phyloP scores from a whole-genome alignment of 2,329 filamentous ascomycete genomes.

The Drechslera avenae region DNA sequence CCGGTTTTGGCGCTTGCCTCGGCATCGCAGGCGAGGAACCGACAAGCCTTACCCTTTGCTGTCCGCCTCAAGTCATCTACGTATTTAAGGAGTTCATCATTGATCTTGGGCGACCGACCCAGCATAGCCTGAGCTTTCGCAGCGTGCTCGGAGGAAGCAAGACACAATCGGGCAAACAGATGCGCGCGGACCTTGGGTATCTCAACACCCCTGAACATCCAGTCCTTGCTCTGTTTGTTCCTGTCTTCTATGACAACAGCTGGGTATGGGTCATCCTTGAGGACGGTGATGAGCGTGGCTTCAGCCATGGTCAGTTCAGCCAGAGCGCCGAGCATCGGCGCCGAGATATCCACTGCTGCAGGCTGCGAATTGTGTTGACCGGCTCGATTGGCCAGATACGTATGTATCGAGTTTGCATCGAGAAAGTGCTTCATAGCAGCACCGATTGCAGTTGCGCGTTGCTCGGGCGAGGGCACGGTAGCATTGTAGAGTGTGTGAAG shows the following conservation, averaged over 20 bases:
- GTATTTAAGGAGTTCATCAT: constrained; percentile 72
- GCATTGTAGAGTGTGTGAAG: constrained; percentile 76
- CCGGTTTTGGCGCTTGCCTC: constrained; percentile 82
- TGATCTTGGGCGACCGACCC: constrained; percentile 55
- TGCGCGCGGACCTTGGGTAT: constrained; percentile 88
- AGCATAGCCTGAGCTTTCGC: constrained; percentile 67
- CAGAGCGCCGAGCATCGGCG: constrained; percentile 52
- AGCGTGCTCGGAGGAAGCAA: constrained; percentile 88
- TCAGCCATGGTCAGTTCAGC: constrained; percentile 76
- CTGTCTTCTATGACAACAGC: constrained; percentile 78
- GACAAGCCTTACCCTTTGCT: constrained; percentile 80
- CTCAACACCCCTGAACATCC: constrained; percentile 92
- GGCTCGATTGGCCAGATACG: constrained; percentile 67
- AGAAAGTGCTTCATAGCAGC: constrained; percentile 78
- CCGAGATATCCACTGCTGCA: constrained; percentile 50
- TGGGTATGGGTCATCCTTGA: constrained; percentile 95
- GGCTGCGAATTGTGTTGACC: constrained; percentile 47
- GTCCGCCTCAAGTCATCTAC: constrained; percentile 75
- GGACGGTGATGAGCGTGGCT: constrained; percentile 83
- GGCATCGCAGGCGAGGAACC: constrained; percentile 89
- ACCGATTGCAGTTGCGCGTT: constrained; percentile 71
- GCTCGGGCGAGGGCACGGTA: constrained; percentile 60
- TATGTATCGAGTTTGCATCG: constrained; percentile 77
- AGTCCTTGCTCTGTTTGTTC: constrained; percentile 84
- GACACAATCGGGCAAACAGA: constrained; percentile 83